These are phyloP conservation scores for Fusarium solani-melongenae DNA, from an alignment of 2,329 filamentous ascomycete species.

Conservation along the genomic window DNA sequence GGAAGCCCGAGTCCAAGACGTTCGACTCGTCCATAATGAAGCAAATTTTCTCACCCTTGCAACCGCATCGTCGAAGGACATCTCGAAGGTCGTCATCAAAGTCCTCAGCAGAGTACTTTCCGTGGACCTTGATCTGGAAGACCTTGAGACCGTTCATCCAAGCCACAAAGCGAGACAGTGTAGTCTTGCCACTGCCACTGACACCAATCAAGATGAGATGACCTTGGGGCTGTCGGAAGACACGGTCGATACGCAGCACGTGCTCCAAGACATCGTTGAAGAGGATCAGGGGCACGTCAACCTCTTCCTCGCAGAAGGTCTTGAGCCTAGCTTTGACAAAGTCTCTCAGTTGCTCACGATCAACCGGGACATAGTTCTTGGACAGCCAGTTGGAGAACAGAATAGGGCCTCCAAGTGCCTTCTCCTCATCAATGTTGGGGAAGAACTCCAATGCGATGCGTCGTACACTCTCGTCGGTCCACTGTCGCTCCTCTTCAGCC, in stretches of 20 bases:
- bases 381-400: constrained; percentile 99
- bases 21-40: constrained; percentile 99
- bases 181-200: constrained; percentile 98
- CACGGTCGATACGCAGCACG: constrained; percentile 96
- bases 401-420: constrained; percentile 91
- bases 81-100: constrained; percentile 98
- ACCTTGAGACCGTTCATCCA: constrained; percentile 99
- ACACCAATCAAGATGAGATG: constrained; percentile 99
- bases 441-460: constrained; percentile 92
- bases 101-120: constrained; percentile 97
- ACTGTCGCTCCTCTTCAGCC: constrained; percentile 90
- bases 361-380: constrained; percentile 97
- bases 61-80: constrained; percentile 91
- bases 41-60: constrained; percentile 99
- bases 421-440: constrained; percentile 91
- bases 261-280: constrained; percentile 99
- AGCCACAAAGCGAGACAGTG: constrained; percentile 94
- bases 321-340: constrained; percentile 97
- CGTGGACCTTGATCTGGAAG: constrained; percentile 99
- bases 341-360: constrained; percentile 92
- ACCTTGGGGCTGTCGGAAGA: constrained; percentile 97
- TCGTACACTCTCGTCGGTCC: constrained; percentile 90
- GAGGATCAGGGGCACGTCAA: constrained; percentile 97
- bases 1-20: constrained; percentile 96
- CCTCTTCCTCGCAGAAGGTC: constrained; percentile 99